These are phyloP conservation scores for Dothistroma septosporum DNA, from an alignment of 2,329 filamentous ascomycete species.

Conservation along the genomic window DNA sequence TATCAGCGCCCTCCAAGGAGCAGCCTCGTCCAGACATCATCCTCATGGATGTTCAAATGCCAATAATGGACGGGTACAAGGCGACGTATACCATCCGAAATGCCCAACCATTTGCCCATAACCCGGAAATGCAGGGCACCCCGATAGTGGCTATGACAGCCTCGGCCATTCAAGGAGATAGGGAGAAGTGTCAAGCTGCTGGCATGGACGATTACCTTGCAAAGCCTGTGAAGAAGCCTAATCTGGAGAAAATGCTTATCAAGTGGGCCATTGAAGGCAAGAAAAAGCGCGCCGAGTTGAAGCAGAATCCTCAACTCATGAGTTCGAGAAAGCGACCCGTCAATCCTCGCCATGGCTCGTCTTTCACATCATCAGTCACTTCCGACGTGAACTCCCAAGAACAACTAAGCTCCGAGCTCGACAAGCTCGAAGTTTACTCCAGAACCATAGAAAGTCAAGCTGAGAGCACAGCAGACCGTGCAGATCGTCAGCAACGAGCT, in stretches of 20 bases:
- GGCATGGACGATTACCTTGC: constrained; percentile 72
- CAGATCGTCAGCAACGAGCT: constrained; percentile 45
- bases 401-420: constrained; percentile 30
- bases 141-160: constrained; percentile 81
- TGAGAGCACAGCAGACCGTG: constrained; percentile 45
- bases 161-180: constrained; percentile 71
- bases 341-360: constrained; percentile 18
- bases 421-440: constrained; percentile 36
- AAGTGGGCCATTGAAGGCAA: constrained; percentile 58
- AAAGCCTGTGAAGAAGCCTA: constrained; percentile 67
- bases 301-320: constrained; percentile 15
- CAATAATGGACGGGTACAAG: constrained; percentile 70
- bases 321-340: constrained; percentile 16
- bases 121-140: constrained; percentile 54
- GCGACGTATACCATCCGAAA: constrained; percentile 70
- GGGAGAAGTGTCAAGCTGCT: constrained; percentile 66
- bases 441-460: constrained; percentile 39
- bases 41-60: constrained; percentile 48
- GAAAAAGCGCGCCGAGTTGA: constrained; percentile 29
- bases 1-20: constrained; percentile 42
- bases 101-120: constrained; percentile 59
- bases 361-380: constrained; percentile 21
- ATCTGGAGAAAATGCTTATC: constrained; percentile 66
- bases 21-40: constrained; percentile 66
- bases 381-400: constrained; percentile 30